phyloP scores from a whole-genome alignment of 1,139 yeast species.

The Geotrichum australiense region DNA sequence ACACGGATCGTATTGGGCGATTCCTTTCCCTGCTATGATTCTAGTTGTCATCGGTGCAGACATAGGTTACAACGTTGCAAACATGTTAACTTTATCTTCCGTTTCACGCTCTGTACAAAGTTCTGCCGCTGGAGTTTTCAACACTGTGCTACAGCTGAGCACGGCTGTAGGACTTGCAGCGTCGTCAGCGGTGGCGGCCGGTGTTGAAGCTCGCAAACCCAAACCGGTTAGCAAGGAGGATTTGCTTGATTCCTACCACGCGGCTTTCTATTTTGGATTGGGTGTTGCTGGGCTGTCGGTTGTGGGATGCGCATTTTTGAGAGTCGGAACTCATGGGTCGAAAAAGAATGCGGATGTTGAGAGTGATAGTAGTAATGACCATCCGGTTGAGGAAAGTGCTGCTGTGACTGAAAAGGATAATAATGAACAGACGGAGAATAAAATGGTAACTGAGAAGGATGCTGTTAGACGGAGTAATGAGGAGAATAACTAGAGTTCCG shows the following conservation, averaged over 20 bases:
- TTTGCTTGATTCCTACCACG: conserved; percentile 34
- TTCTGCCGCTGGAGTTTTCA: conserved; percentile 43
- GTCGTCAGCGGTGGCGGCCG: conserved; percentile 35
- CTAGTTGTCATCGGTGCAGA: conserved; percentile 42
- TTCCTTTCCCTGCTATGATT: conserved; percentile 40
- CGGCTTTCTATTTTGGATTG: conserved; percentile 39
- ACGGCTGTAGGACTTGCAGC: conserved; percentile 39
- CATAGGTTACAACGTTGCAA: conserved; percentile 39
- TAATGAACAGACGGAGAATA: no score
- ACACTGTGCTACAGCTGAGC: conserved; percentile 38
- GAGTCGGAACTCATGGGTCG: conserved; percentile 37
- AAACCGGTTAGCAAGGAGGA: conserved; percentile 24
- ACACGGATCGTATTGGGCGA: conserved; percentile 37
- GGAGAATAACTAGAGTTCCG: no score
- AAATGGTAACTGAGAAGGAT: no score
- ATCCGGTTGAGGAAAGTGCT: no score
- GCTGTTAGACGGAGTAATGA: no score
- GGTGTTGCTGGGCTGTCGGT: conserved; percentile 34
- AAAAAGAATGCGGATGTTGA: no score
- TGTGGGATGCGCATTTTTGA: conserved; percentile 33
- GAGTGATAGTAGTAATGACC: no score
- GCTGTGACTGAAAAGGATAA: no score
- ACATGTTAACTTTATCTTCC: conserved; percentile 38
- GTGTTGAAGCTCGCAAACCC: conserved; percentile 32
- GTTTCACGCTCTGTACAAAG: conserved; percentile 38